phyloP scores from a whole-genome alignment of 345 rosid species.

The Camelina laxa region DNA sequence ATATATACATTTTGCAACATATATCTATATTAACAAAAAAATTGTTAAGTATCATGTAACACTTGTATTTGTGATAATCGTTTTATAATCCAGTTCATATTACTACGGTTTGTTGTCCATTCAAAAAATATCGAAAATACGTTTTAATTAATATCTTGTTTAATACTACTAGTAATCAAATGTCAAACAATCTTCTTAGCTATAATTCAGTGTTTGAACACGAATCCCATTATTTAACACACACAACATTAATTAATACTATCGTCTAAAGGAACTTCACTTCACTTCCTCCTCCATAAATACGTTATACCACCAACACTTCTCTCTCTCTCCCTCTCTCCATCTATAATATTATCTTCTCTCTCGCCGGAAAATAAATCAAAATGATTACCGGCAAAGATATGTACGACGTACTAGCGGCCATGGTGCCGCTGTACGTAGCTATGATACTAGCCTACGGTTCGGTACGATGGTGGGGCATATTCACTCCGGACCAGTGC shows the following conservation, averaged over 20 bases:
- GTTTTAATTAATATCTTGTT: neutral
- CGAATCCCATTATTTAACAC: constrained; percentile 25
- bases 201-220: constrained; percentile 30
- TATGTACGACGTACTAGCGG: constrained; percentile 81
- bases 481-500: constrained; percentile 85
- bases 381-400: constrained; percentile 76
- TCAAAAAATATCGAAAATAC: neutral
- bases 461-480: constrained; percentile 91
- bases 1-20: neutral
- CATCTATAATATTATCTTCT: constrained; percentile 16
- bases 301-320: constrained; percentile 18
- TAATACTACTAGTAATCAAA: neutral
- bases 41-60: neutral
- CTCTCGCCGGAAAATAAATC: constrained; percentile 19
- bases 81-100: neutral
- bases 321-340: constrained; percentile 17
- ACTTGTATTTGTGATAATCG: neutral
- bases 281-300: constrained; percentile 39
- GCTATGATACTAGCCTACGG: constrained; percentile 90
- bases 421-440: constrained; percentile 78
- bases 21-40: neutral
- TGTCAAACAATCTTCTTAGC: constrained; percentile 16
- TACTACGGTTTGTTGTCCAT: neutral
- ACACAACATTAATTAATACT: constrained; percentile 28
- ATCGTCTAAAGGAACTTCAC: constrained; percentile 23